Evolutionary conservation across 352 stramenopile species (phyloP).

Genomic region (Thraustochytrium sp.): DNA sequence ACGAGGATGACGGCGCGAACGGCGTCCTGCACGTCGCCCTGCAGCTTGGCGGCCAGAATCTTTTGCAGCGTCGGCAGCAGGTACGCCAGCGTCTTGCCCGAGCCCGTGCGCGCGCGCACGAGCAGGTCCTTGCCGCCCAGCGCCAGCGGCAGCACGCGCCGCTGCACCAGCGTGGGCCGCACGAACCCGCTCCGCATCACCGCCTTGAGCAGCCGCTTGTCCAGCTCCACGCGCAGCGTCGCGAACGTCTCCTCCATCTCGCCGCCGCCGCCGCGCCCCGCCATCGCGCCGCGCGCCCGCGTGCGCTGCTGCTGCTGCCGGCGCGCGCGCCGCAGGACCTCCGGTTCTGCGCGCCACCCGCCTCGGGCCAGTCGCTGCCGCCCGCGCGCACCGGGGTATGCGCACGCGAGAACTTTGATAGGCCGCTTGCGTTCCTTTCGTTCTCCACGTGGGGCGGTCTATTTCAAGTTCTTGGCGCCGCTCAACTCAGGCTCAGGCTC

Average conservation of each 20-base stretch:
- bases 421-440: no score
- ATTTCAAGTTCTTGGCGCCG: no score
- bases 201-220: conserved; percentile 26
- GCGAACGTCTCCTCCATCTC: conserved; percentile 5
- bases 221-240: neutral
- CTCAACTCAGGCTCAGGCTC: no score
- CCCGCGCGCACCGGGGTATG: no score
- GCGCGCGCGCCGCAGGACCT: no score
- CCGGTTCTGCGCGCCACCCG: no score
- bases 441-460: no score
- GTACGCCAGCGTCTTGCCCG: conserved; percentile 81
- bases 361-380: no score
- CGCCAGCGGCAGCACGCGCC: conserved; percentile 75
- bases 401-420: no score
- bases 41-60: conserved; percentile 68
- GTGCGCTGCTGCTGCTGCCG: no score
- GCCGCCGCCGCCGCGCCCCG: neutral
- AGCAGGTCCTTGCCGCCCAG: conserved; percentile 80
- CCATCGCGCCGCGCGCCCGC: neutral
- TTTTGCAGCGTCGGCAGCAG: conserved; percentile 76
- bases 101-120: conserved; percentile 75
- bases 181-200: conserved; percentile 44
- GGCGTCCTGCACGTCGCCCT: conserved; percentile 37
- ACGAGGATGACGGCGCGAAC: conserved; percentile 69
- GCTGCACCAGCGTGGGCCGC: conserved; percentile 53